Base-by-base conservation (phyloP, 2,329 filamentous ascomycete genomes). In the Raffaelea albimanens region DNA sequence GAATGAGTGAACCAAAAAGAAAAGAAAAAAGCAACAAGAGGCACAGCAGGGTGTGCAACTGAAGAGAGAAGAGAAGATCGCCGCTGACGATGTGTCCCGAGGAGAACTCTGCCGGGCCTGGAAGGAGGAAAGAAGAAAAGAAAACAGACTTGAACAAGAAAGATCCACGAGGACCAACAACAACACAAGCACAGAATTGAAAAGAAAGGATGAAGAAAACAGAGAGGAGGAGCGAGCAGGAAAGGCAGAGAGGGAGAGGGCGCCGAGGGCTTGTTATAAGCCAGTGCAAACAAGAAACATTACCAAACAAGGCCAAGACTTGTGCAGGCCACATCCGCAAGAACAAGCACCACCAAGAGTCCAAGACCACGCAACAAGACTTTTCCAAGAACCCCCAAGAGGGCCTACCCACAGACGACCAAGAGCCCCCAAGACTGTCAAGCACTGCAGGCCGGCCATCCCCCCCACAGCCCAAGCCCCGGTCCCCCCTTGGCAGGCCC, bases 51-150 rank as follows among this genome's bases (percentile, higher is more conserved):
- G n/a, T n/a, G n/a, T 10, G 21, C n/a, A 43, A 43, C 5, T 5
- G 14, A 11, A 46, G 19, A 43, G 43, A 46, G 43, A 46, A 46
- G 19, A 4, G 22, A 39, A n/a, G n/a, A 49, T 23, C 47, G 47
- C 47, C 47, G 14, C 47, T 29, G 47, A 42, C 47, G 45, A 42
- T 23, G 25, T 40, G 36, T n/a, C 39, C n/a, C 34, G 10, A 38
- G n/a, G 16, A 19, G 33, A n/a, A 34, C n/a, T 44, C 33, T 38
- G n/a, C 43, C 38, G 36, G n/a, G 18, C 7, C 25, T 29, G 25
- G 25, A 7, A 13, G 25, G 25, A 29, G 25, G 13, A 29, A 13
- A 29, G 13, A 29, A 13, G 13, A 13, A 13, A 29, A 29, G 25
- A 29, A 29, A 29, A 25, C n/a, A 25, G 38, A 13, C 22, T 8